These are phyloP conservation scores for Sporopachydermia cereana DNA, from an alignment of 1,139 yeast species.

Conservation along the genomic window DNA sequence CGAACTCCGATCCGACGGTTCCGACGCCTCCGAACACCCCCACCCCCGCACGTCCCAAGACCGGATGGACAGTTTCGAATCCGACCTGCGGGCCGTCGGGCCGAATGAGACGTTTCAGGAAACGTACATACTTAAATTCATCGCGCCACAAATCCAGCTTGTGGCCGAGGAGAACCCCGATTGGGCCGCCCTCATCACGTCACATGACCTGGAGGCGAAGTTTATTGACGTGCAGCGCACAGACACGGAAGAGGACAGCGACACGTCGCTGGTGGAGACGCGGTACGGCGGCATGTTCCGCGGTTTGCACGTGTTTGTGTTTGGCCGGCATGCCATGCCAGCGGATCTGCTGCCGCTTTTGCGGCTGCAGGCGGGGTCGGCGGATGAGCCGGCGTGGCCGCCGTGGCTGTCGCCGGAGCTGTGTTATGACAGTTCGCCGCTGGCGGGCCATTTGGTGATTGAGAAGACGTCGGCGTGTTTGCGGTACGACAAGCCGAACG, in stretches of 20 bases:
- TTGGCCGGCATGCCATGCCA: slow-evolving; percentile 37
- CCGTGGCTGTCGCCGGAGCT: slow-evolving; percentile 70
- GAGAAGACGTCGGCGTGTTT: slow-evolving; percentile 53
- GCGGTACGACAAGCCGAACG: slow-evolving; percentile 55
- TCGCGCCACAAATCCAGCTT: slow-evolving; percentile 81
- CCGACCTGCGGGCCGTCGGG: slow-evolving; percentile 32
- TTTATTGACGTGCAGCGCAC: slow-evolving; percentile 44
- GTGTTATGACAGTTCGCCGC: slow-evolving; percentile 53
- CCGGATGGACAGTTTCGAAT: slow-evolving; percentile 36
- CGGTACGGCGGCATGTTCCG: slow-evolving; percentile 58
- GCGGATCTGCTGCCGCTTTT: slow-evolving; percentile 32
- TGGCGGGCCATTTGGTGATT: slow-evolving; percentile 45
- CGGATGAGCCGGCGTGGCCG: slow-evolving; percentile 47
- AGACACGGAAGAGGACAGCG: slow-evolving; percentile 36
- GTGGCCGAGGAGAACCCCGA: slow-evolving; percentile 54
- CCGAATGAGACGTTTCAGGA: slow-evolving; percentile 40
- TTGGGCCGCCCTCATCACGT: slow-evolving; percentile 55
- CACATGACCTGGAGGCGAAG: slow-evolving; percentile 63
- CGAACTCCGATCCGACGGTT: background rate
- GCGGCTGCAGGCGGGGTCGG: slow-evolving; percentile 27
- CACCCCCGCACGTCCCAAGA: slow-evolving; percentile 11
- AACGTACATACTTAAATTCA: slow-evolving; percentile 55
- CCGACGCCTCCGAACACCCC: background rate
- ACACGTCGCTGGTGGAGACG: slow-evolving; percentile 45
- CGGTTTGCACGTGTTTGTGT: slow-evolving; percentile 62